Conservation (phyloP, 352 stramenopile species). For the Globisporangium recalcitrans region DNA sequence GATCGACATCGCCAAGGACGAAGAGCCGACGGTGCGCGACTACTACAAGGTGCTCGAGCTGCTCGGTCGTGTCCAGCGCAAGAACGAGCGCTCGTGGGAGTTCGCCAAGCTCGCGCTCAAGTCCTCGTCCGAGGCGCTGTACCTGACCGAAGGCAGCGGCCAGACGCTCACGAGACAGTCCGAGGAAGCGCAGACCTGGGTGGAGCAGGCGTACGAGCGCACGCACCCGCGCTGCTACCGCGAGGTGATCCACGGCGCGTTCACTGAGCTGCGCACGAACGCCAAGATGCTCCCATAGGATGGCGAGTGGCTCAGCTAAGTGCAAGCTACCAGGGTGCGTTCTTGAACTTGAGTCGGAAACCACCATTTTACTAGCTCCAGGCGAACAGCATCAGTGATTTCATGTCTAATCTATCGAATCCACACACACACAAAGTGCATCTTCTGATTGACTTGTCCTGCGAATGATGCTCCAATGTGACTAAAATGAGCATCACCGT, state of each 20-base stretch:
- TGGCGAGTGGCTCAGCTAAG: no score
- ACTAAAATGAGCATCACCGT: no score
- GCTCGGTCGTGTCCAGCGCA: conserved; percentile 28
- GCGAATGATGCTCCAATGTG: no score
- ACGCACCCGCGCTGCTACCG: conserved; percentile 38
- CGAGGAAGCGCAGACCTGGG: conserved; percentile 31
- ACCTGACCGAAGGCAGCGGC: conserved; percentile 26
- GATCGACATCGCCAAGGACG: conserved; percentile 27
- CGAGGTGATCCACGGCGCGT: conserved; percentile 23
- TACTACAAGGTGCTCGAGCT: conserved; percentile 43
- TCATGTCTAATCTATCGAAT: no score
- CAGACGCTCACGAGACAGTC: conserved; percentile 34
- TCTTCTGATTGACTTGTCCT: no score
- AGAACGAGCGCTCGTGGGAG: conserved; percentile 34
- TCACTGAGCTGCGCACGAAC: conserved; percentile 16
- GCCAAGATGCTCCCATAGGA: conserved; percentile 8
- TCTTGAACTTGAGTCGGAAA: no score
- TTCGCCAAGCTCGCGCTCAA: conserved; percentile 23
- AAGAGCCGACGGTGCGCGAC: conserved; percentile 23
- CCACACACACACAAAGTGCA: no score
- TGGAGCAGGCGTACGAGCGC: conserved; percentile 26
- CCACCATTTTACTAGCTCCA: no score
- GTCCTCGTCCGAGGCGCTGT: conserved; percentile 26
- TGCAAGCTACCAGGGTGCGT: no score
- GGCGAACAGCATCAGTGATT: no score